Conservation (phyloP, 495 filamentous ascomycete genomes). For the Massariosphaeria phaeospora region DNA sequence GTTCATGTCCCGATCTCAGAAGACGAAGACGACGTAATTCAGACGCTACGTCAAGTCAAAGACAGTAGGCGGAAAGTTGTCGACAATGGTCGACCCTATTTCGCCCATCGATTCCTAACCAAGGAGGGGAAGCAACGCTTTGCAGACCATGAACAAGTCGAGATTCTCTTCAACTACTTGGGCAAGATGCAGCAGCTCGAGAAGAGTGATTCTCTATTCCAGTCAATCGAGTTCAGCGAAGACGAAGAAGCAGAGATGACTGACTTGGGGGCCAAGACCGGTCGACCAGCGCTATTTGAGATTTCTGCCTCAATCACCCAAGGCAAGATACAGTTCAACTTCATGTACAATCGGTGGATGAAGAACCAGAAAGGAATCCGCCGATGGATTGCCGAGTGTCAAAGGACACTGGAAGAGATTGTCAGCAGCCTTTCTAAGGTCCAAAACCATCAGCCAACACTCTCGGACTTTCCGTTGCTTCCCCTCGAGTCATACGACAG, state of each 20-base stretch:
- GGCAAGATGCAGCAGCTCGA: slow-evolving; percentile 46
- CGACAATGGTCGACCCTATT: slow-evolving; percentile 32
- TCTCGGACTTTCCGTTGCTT: slow-evolving; percentile 36
- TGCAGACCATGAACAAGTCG: slow-evolving; percentile 34
- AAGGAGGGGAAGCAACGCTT: slow-evolving; percentile 14
- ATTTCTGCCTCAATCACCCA: slow-evolving; percentile 30
- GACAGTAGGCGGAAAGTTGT: slow-evolving; percentile 22
- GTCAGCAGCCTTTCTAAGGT: slow-evolving; percentile 4
- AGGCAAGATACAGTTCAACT: slow-evolving; percentile 32
- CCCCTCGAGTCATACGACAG: slow-evolving; percentile 34
- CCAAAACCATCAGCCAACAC: slow-evolving; percentile 29
- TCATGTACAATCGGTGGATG: slow-evolving; percentile 36
- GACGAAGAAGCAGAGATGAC: slow-evolving; percentile 43
- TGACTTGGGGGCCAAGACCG: slow-evolving; percentile 23
- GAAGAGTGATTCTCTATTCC: slow-evolving; percentile 34
- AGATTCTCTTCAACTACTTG: slow-evolving; percentile 46
- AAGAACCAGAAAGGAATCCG: slow-evolving; percentile 38
- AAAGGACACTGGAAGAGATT: slow-evolving; percentile 26
- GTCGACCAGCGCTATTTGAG: slow-evolving; percentile 24
- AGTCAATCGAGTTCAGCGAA: slow-evolving; percentile 20
- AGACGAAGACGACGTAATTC: slow-evolving; percentile 26
- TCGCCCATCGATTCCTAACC: slow-evolving; percentile 28
- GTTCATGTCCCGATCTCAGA: slow-evolving; percentile 19
- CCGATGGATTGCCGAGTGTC: slow-evolving; percentile 36
- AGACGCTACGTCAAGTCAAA: slow-evolving; percentile 26